These are phyloP conservation scores for Crataegus laevigata DNA, from an alignment of 306 rosid genomes.

Conservation along the genomic window DNA sequence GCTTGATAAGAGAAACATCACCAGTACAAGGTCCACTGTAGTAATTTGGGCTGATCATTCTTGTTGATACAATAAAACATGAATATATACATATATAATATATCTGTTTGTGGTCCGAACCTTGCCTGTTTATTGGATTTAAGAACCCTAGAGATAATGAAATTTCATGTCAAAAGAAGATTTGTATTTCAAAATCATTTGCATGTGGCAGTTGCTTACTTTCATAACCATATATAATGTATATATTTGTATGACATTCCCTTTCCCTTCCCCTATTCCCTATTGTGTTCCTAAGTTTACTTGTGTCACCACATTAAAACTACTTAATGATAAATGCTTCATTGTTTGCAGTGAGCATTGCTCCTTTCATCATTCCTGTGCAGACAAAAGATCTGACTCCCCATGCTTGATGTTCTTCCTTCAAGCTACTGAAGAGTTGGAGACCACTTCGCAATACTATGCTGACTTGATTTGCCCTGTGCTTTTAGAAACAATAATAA, in stretches of 20 bases:
- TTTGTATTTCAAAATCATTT: background rate
- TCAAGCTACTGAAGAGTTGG: slow-evolving; percentile 33
- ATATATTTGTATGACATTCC: background rate
- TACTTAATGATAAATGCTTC: slow-evolving; percentile 7
- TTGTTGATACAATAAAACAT: background rate
- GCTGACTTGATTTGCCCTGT: slow-evolving; percentile 61
- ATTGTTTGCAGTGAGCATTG: slow-evolving; percentile 65
- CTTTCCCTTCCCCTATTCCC: background rate
- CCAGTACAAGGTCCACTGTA: background rate
- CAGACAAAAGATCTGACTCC: slow-evolving; percentile 16
- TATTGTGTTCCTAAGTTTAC: background rate
- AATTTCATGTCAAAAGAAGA: background rate
- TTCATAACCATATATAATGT: background rate
- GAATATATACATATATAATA: background rate
- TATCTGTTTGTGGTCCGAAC: background rate
- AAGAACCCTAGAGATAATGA: background rate
- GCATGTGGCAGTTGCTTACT: background rate
- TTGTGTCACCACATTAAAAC: background rate
- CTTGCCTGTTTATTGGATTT: background rate
- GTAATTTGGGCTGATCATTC: background rate
- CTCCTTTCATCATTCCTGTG: slow-evolving; percentile 28
- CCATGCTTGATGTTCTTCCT: slow-evolving; percentile 62
- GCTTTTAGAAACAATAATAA: slow-evolving; percentile 56
- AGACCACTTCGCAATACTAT: slow-evolving; percentile 31
- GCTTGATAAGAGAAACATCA: background rate